phyloP scores from a whole-genome alignment of 345 rosid genomes.

The Corchorus capsularis region DNA sequence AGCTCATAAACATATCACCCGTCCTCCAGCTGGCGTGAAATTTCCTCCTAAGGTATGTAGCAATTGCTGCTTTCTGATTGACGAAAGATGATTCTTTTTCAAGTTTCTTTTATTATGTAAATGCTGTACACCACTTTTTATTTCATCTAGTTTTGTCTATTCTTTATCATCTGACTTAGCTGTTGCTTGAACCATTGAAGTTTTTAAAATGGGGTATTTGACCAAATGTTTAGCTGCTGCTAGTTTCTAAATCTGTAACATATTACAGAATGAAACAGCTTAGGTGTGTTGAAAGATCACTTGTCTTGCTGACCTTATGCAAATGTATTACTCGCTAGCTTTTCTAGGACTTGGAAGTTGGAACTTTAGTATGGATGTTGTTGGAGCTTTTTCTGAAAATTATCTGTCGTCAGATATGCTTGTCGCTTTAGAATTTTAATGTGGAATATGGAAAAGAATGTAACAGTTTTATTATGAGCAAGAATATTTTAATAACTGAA shows the following conservation, averaged over 20 bases:
- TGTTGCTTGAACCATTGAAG: neutral
- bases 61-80: neutral
- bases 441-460: neutral
- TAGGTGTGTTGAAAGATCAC: neutral
- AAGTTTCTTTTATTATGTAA: neutral
- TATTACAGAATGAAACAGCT: neutral
- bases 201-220: neutral
- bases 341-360: neutral
- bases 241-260: neutral
- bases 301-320: neutral
- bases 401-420: neutral
- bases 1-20: constrained; percentile 57
- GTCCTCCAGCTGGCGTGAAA: constrained; percentile 61
- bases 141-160: neutral
- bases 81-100: neutral
- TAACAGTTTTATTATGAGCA: neutral
- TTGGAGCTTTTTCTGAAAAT: neutral
- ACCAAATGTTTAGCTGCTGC: neutral
- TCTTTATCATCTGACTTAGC: neutral
- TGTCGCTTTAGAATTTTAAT: neutral
- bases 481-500: neutral
- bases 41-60: constrained; percentile 72
- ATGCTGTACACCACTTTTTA: neutral
- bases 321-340: neutral
- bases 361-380: neutral